Evolutionary conservation across 805 yeast genomes (phyloP), one percentile per base, ranked within the genome.

Genomic region (Teunomyces aglyptinius): DNA sequence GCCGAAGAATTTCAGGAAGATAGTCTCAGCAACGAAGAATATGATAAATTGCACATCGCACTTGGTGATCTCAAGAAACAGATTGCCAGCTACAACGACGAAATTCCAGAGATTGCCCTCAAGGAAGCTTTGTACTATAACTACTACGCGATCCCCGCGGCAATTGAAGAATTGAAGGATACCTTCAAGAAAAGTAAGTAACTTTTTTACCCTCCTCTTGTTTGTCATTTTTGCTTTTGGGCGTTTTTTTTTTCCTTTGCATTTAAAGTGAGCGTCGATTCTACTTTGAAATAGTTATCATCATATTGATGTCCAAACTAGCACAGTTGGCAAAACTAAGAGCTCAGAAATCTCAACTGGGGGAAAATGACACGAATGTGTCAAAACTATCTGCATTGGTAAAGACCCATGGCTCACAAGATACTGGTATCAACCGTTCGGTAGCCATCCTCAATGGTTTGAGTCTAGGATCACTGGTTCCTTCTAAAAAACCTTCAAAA

Each of bases 41-140:
- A 73, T 49, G 70, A 70, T 41, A 67, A 69, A 39, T 59, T 82
- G 36, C 68, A 73, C 45, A 69, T 60, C 2, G 47, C 67, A 11
- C 60, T 81, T 24, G 84, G 85, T 1, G 33, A 51, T 20, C 61
- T 80, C 16, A 75, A 73, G 57, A 46, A 58, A 29, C 54, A 60
- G 44, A 52, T 77, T 29, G 59, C 53, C 15, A 65, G 65, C 6
- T 77, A 75, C 53, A 68, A 73, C 45, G 71, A 76, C 42, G 59
- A 60, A 6, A 71, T 80, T 40, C 67, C 71, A 6, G 85, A 80
- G 20, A 55, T 67, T 11, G 80, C 76, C 39, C 61, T 85, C 49
- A 78, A 81, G 55, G 85, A 81, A 51, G 67, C 80, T 0, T 67
- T 86, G 8, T 84, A 83, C 76, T 70, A 69, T 51, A 79, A 81